Evolutionary conservation across 306 rosid species (phyloP).

Genomic region (Rubus idaeus): DNA sequence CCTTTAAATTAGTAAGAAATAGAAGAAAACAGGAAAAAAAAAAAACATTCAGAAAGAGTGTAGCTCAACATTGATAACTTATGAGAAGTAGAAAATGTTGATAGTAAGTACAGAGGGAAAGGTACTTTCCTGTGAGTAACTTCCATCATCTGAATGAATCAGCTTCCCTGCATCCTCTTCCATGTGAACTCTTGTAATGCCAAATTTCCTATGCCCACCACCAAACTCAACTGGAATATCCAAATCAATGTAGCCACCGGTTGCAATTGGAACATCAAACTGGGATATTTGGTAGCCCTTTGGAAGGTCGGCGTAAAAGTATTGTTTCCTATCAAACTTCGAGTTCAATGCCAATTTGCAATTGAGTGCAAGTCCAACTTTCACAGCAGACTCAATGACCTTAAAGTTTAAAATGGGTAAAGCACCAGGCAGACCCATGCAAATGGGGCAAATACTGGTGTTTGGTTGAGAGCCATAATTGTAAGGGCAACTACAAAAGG

Average conservation of each 20-base stretch:
- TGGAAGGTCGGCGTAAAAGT: constrained; percentile 93
- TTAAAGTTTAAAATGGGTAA: constrained; percentile 80
- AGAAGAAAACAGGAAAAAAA: not conserved
- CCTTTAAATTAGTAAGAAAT: constrained; percentile 3
- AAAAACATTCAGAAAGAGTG: not conserved
- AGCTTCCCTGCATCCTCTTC: constrained; percentile 99
- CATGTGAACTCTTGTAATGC: constrained; percentile 97
- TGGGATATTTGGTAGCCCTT: constrained; percentile 98
- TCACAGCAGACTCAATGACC: constrained; percentile 73
- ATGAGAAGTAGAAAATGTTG: constrained; percentile 5
- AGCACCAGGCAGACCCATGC: constrained; percentile 98
- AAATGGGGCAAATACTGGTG: constrained; percentile 71
- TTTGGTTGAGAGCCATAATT: constrained; percentile 77
- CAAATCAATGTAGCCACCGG: constrained; percentile 67
- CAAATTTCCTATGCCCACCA: constrained; percentile 87
- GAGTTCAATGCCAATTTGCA: constrained; percentile 76
- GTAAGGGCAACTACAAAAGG: constrained; percentile 84
- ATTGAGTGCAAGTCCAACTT: constrained; percentile 82
- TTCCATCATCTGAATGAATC: constrained; percentile 77
- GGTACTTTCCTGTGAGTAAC: constrained; percentile 64
- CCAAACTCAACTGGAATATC: constrained; percentile 89
- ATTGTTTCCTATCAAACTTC: constrained; percentile 94
- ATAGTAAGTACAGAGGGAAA: constrained; percentile 7
- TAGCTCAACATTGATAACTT: not conserved
- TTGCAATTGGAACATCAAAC: constrained; percentile 88